A percentile compares a stretch with the other conserved stretches of the same genome.
Conservation (phyloP, 495 filamentous ascomycete genomes). For the Terfezia boudieri region DNA sequence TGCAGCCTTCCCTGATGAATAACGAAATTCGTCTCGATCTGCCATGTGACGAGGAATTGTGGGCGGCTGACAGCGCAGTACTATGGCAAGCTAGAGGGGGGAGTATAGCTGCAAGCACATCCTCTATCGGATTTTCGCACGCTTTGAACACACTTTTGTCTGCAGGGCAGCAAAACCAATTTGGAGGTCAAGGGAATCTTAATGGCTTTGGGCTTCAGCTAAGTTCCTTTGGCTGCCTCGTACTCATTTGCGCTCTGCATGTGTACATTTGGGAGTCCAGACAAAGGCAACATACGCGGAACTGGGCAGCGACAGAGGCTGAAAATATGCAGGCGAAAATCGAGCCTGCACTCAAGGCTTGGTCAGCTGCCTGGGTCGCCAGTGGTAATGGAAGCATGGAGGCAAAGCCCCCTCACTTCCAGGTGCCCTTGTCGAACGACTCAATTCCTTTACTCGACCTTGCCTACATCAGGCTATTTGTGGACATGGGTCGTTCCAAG, state of each 20-base stretch:
- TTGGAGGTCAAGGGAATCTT: slow-evolving; percentile 10
- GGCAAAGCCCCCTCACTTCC: slow-evolving; percentile 61
- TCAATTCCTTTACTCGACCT: slow-evolving; percentile 86
- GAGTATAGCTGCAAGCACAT: slow-evolving; percentile 37
- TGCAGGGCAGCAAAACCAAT: slow-evolving; percentile 25
- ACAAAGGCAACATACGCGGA: slow-evolving; percentile 67
- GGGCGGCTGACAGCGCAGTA: slow-evolving; percentile 57
- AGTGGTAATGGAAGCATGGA: slow-evolving; percentile 50
- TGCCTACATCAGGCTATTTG: slow-evolving; percentile 80
- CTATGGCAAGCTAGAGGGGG: slow-evolving; percentile 62
- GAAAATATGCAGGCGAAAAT: slow-evolving; percentile 94
- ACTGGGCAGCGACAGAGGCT: slow-evolving; percentile 80
- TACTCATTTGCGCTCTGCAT: slow-evolving; percentile 87
- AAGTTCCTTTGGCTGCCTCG: slow-evolving; percentile 82
- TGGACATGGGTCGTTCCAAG: slow-evolving; percentile 76
- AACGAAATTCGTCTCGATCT: slow-evolving; percentile 82
- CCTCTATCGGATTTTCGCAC: slow-evolving; percentile 43
- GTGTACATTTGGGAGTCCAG: slow-evolving; percentile 98
- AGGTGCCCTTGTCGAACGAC: slow-evolving; percentile 75
- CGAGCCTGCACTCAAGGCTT: slow-evolving; percentile 79
- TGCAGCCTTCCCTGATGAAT: slow-evolving; percentile 73
- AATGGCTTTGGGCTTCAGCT: slow-evolving; percentile 21
- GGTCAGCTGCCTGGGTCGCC: slow-evolving; percentile 89
- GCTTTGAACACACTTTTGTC: slow-evolving; percentile 56
- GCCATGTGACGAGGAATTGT: slow-evolving; percentile 85